Conservation (phyloP, 1,139 yeast species). For the Geotrichum fermentans region DNA sequence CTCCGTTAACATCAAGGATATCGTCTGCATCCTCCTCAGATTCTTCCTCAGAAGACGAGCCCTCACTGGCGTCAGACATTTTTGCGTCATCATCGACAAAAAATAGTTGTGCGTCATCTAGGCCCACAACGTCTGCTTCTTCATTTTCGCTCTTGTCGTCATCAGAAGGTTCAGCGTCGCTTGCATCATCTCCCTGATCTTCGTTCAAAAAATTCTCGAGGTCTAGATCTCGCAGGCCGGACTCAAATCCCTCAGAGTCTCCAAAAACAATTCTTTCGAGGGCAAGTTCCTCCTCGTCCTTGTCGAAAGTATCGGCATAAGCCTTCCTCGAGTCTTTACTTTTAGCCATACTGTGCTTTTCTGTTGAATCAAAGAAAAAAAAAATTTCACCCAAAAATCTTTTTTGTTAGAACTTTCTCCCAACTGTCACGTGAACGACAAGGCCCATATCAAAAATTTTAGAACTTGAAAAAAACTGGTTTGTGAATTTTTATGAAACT, state of each 20-base stretch:
- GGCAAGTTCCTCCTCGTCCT: slow-evolving; percentile 75
- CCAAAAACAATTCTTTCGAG: slow-evolving; percentile 88
- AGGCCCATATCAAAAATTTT: slow-evolving; percentile 5
- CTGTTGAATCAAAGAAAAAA: background rate
- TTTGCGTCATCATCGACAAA: slow-evolving; percentile 37
- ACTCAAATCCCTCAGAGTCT: slow-evolving; percentile 72
- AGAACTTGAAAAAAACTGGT: background rate
- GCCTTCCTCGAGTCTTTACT: slow-evolving; percentile 1
- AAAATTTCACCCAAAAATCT: slow-evolving; percentile 12
- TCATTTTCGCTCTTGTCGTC: slow-evolving; percentile 32
- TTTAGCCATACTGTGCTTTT: slow-evolving; percentile 6
- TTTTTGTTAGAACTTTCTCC: slow-evolving; percentile 14
- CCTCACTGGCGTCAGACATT: slow-evolving; percentile 32
- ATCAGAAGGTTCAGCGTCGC: slow-evolving; percentile 35
- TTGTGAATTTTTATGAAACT: too few species aligned
- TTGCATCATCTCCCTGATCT: slow-evolving; percentile 44
- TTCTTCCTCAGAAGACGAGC: slow-evolving; percentile 33
- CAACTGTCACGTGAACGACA: slow-evolving; percentile 17
- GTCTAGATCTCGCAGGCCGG: slow-evolving; percentile 56
- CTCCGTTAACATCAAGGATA: slow-evolving; percentile 33
- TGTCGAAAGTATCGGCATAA: slow-evolving; percentile 39
- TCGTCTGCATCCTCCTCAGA: slow-evolving; percentile 39
- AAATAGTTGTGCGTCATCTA: slow-evolving; percentile 37
- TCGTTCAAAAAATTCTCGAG: slow-evolving; percentile 44
- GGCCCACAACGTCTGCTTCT: slow-evolving; percentile 28